Evolutionary conservation across 331 rosid species (phyloP), one percentile per base, ranked within the genome.

Genomic region (Quercus phellos): DNA sequence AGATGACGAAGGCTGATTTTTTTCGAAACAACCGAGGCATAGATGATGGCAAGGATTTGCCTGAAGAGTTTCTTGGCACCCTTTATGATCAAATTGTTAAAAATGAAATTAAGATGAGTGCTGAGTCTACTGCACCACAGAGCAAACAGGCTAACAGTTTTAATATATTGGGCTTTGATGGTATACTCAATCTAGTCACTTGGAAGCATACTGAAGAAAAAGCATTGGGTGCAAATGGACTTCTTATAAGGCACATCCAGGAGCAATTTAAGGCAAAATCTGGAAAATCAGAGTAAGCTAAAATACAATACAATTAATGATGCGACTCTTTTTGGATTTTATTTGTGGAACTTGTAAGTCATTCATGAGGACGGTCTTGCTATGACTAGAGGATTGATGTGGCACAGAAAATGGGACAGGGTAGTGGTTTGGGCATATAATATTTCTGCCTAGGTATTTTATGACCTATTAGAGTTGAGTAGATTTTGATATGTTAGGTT

Each of bases 1-100:
- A 95, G 99, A 95, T 95, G 99, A 89, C 93, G 38, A 91, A 90
- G 88, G 92, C 97, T 77, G 99, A 95, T 88, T 95, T 95, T 87
- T 68, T 95, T 64, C 97, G 98, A 70, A 95, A 95, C 83, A 95
- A 95, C 79, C 94, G 98, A 79, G 98, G 98, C 72, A 95, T 95
- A 81, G 99, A 95, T 78, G 98, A 93, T 80, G 99, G 99, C 67
- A 93, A 95, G 84, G 99, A 95, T 88, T 78, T 95, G 79, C 82
- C 99, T 17, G 98, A 93, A 78, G 99, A 93, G 85, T 93, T 90
- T 87, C 99, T 95, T 34, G 97, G 96, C 68, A 83, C 85, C 74
- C 85, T 95, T 55, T 95, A 93, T 83, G 97, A 93, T 80, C 92
- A 93, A 71, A 93, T 95, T 86, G 94, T 93, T 74, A 93, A 85